Evolutionary conservation across 371 early-diverging fungal species (phyloP), one percentile per base, ranked within the genome.

Genomic region (Mucor sp.): DNA sequence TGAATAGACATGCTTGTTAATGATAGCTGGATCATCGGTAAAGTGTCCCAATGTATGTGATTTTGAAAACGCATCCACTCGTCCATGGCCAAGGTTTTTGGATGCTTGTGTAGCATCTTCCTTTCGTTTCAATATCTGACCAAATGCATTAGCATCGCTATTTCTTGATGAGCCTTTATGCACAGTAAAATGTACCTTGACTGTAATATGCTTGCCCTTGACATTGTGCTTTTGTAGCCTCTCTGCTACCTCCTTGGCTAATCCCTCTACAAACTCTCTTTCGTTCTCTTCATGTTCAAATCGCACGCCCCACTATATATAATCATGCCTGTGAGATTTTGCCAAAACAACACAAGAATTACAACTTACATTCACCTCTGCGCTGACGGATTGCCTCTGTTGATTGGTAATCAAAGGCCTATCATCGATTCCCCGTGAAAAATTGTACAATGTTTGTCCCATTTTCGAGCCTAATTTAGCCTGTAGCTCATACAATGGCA

Each of bases 271-370:
- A 76, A 91, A 90, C 12, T 32, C 78, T 47, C 88, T 79, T 6
- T 88, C 87, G 62, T 95, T 89, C 0, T 75, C 72, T 33, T 85
- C 73, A 15, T 70, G 87, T 60, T 91, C 89, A 75, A 96, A 93
- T 17, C 97, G 85, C 0, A 96, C 85, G 2, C 95, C 97, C 95
- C 96, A 96, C 72, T 83, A 63, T n/a, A n/a, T n/a, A 33, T 30
- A 30, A 2, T 9, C 25, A 41, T 17, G 15, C 30, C 21, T 8
- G 3, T 58, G 19, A 58, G 58, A 19, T 4, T 21, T n/a, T 41
- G 41, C 15, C 41, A 15, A 14, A 6, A 41, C 0, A 17, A 5
- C 1, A 17, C 9, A 41, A 15, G 4, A 23, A 25, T 5, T 3
- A 6, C 12, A 15, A 58, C 64, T 74, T 76, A 79, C 81, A 63